These are phyloP conservation scores for Lachancea thermotolerans DNA, from an alignment of 805 yeast genomes.

Conservation along the genomic window DNA sequence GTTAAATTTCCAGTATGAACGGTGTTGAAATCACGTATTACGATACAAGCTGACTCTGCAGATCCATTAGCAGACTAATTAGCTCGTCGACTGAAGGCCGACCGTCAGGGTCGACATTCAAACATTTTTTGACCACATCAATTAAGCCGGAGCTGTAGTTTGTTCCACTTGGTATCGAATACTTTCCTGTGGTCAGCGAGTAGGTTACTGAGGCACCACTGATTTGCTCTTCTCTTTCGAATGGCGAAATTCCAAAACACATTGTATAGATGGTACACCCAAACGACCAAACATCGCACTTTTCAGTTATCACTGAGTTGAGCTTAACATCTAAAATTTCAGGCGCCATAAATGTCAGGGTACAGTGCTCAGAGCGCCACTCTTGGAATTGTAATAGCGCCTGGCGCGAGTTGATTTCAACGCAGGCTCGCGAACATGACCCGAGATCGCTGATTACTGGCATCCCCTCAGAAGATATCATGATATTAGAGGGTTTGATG, in stretches of 20 bases:
- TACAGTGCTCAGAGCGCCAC: conserved; percentile 66
- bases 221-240: conserved; percentile 73
- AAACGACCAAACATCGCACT: conserved; percentile 84
- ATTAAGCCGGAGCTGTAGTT: conserved; percentile 50
- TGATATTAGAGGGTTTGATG: conserved; percentile 81
- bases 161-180: conserved; percentile 31
- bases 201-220: conserved; percentile 76
- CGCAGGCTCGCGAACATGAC: conserved; percentile 60
- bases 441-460: conserved; percentile 86
- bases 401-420: conserved; percentile 48
- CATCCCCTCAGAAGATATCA: conserved; percentile 65
- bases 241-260: conserved; percentile 77
- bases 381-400: conserved; percentile 76
- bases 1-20: not conserved
- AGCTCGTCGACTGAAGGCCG: conserved; percentile 64
- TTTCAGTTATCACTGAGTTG: conserved; percentile 48
- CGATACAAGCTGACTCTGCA: conserved; percentile 13
- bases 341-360: conserved; percentile 85
- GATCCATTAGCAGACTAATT: conserved; percentile 41
- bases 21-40: not conserved
- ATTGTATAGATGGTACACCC: conserved; percentile 79
- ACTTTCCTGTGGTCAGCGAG: conserved; percentile 67
- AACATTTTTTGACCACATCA: conserved; percentile 51
- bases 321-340: conserved; percentile 75
- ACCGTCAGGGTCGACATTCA: conserved; percentile 50